Conservation (phyloP, 139 green algal genomes). For the Diplosphaera chodatii region DNA sequence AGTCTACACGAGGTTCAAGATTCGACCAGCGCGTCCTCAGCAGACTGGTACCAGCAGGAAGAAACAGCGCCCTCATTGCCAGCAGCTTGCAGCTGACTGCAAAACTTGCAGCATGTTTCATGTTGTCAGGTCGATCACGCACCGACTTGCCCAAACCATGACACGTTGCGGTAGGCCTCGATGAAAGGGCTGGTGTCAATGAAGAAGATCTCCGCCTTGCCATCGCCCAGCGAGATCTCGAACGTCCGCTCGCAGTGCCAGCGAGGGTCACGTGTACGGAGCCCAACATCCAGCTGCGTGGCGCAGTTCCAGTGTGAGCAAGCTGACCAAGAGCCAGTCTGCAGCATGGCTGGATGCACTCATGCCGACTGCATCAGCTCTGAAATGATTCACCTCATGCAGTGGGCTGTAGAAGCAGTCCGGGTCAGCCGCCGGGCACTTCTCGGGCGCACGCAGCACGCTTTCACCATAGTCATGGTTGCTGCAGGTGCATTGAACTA, state of each 20-base stretch:
- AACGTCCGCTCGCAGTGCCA: slow-evolving; percentile 53
- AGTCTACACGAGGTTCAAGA: too few relatives aligned
- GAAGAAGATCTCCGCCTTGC: slow-evolving; percentile 52
- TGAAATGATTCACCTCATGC: slow-evolving; percentile 24
- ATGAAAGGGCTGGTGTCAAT: slow-evolving; percentile 64
- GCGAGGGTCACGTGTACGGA: slow-evolving; percentile 31
- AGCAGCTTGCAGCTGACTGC: too few relatives aligned
- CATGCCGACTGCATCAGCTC: too few relatives aligned
- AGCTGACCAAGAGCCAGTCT: too few relatives aligned
- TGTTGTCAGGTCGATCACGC: neutral
- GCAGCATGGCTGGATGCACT: too few relatives aligned
- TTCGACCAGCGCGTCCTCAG: too few relatives aligned
- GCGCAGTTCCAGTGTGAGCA: too few relatives aligned
- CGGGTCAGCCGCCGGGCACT: slow-evolving; percentile 10
- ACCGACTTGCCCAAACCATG: slow-evolving; percentile 37
- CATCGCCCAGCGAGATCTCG: neutral
- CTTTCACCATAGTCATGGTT: slow-evolving; percentile 27
- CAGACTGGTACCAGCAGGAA: too few relatives aligned
- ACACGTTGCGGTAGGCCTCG: slow-evolving; percentile 23
- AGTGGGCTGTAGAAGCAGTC: slow-evolving; percentile 38
- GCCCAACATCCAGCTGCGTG: slow-evolving; percentile 32
- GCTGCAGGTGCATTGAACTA: slow-evolving; percentile 19
- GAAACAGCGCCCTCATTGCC: too few relatives aligned
- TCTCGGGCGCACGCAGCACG: neutral
- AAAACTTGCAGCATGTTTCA: too few relatives aligned